Conservation (phyloP, 345 rosid genomes). For the Corchorus capsularis region DNA sequence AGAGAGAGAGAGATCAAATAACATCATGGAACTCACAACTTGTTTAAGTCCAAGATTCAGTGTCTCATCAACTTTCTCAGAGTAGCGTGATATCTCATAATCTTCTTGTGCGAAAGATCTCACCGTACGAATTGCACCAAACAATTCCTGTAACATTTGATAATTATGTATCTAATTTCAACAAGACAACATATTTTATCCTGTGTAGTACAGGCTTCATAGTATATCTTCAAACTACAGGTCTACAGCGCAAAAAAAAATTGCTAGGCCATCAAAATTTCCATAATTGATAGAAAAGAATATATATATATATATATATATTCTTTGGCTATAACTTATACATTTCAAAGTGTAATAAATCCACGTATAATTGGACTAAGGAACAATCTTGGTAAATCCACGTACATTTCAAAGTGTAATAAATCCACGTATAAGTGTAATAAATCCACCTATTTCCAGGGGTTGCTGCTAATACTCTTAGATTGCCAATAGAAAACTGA, state of each 20-base stretch:
- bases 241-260: neutral
- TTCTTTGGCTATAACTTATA: too few relatives aligned
- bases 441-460: neutral
- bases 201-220: neutral
- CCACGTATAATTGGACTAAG: neutral
- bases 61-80: conserved; percentile 85
- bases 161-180: neutral
- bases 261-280: neutral
- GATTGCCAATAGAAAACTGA: neutral
- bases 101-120: conserved; percentile 92
- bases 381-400: neutral
- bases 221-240: neutral
- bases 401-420: too few relatives aligned
- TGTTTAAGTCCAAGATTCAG: conserved; percentile 81
- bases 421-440: too few relatives aligned
- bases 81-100: conserved; percentile 65
- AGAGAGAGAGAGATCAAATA: conserved; percentile 12
- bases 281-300: neutral
- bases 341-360: neutral
- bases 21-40: conserved; percentile 62
- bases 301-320: too few relatives aligned
- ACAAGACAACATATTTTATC: neutral
- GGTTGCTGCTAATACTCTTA: neutral
- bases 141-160: conserved; percentile 65
- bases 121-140: conserved; percentile 94